Conservation (phyloP, 83 land plant genomes). For the Thuja plicata region DNA sequence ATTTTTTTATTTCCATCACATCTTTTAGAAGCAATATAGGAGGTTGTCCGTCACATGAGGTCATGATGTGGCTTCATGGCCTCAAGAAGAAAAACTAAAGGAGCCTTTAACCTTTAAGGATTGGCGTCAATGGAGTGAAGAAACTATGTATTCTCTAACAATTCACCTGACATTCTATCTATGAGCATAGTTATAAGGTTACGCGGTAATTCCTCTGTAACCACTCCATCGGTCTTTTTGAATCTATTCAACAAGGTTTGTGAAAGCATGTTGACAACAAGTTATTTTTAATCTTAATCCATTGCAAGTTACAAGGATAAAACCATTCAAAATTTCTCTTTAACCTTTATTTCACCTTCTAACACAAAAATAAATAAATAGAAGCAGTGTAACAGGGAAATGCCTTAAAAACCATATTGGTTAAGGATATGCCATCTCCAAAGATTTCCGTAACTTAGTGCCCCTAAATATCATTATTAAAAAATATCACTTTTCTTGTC, state of each 20-base stretch:
- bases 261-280: neutral
- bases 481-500: no score
- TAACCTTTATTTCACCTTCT: neutral
- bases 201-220: neutral
- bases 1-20: neutral
- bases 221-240: no score
- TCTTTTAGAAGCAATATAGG: neutral
- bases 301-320: neutral
- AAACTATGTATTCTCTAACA: no score
- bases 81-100: neutral
- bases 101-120: neutral
- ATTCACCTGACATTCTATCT: no score
- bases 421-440: neutral
- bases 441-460: neutral
- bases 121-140: no score
- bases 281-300: no score
- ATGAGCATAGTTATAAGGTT: neutral
- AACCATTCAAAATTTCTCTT: neutral
- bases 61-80: neutral
- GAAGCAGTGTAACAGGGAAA: neutral
- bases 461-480: neutral
- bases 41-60: neutral
- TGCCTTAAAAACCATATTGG: neutral
- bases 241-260: neutral
- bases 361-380: neutral